A percentile compares a stretch with the other conserved stretches of the same genome.
Evolutionary conservation across 2,329 filamentous ascomycete genomes (phyloP).

Genomic region (Bipolaris zeicola): DNA sequence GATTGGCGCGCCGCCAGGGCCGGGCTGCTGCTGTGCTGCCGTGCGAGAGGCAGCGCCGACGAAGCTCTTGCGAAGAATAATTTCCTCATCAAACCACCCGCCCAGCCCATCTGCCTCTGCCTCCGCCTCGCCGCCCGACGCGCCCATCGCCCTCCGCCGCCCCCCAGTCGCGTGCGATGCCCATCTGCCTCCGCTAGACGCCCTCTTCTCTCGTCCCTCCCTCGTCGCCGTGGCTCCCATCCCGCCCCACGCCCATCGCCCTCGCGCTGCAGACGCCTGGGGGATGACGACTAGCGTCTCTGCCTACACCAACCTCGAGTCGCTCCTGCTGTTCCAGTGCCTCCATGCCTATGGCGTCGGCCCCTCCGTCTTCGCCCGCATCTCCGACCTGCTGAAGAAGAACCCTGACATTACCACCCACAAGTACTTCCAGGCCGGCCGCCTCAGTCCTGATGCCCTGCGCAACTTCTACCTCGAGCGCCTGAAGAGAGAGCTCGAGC

Average conservation of each 20-base stretch:
- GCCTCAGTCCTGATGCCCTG: constrained; percentile 78
- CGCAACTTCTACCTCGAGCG: constrained; percentile 78
- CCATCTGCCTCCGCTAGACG: constrained; percentile 29
- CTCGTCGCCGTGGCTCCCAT: constrained; percentile 47
- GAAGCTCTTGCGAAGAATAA: constrained; percentile 13
- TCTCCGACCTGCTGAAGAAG: constrained; percentile 75
- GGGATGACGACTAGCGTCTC: constrained; percentile 65
- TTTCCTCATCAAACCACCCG: constrained; percentile 19
- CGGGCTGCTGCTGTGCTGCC: constrained; percentile 4
- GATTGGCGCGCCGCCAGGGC: constrained; percentile 8
- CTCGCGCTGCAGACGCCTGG: constrained; percentile 37
- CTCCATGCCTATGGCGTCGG: constrained; percentile 71
- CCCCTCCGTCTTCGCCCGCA: constrained; percentile 68
- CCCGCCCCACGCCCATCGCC: constrained; percentile 33
- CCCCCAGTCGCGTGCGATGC: constrained; percentile 26
- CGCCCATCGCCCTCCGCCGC: constrained; percentile 14
- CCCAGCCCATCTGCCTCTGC: constrained; percentile 24
- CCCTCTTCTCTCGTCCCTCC: constrained; percentile 18
- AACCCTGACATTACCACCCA: constrained; percentile 75
- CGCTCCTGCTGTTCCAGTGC: constrained; percentile 82
- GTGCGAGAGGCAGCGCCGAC: constrained; percentile 10
- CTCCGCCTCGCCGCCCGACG: constrained; percentile 15
- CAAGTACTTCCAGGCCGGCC: constrained; percentile 71
- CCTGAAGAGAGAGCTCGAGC: constrained; percentile 72
- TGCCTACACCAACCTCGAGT: constrained; percentile 83